Conservation (phyloP, 2,329 filamentous ascomycete genomes). For the Verticillium longisporum region DNA sequence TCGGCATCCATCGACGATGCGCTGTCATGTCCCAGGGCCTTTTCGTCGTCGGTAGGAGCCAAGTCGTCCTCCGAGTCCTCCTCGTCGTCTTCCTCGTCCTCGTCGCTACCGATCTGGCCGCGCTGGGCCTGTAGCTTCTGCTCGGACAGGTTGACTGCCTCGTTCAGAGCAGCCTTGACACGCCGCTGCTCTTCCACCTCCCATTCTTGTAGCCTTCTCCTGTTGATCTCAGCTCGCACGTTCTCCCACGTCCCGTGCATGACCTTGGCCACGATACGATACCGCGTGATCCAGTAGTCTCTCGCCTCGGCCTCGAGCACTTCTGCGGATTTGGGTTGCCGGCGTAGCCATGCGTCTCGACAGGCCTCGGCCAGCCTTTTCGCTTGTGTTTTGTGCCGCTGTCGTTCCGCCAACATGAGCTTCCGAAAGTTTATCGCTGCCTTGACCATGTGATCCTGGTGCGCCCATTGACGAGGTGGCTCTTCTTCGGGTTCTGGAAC, state of each 20-base stretch:
- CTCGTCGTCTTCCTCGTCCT: constrained; percentile 36
- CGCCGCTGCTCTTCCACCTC: constrained; percentile 58
- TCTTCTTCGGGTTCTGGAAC: constrained; percentile 67
- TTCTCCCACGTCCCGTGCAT: constrained; percentile 57
- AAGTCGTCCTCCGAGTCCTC: constrained; percentile 24
- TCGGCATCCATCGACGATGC: constrained; percentile 30
- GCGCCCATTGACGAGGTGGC: constrained; percentile 74
- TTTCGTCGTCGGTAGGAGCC: constrained; percentile 23
- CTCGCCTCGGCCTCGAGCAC: constrained; percentile 75
- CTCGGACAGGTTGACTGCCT: constrained; percentile 66
- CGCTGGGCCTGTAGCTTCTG: constrained; percentile 59
- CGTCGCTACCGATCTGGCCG: constrained; percentile 46
- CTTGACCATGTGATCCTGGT: constrained; percentile 75
- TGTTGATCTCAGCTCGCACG: constrained; percentile 54
- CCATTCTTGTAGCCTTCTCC: constrained; percentile 53
- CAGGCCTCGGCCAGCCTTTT: constrained; percentile 76
- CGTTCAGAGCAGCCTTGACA: constrained; percentile 62
- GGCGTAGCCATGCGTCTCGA: constrained; percentile 65
- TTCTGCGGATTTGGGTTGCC: constrained; percentile 69
- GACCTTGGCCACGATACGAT: constrained; percentile 61
- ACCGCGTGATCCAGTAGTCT: constrained; percentile 59
- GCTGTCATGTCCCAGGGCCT: constrained; percentile 24
- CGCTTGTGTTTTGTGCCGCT: constrained; percentile 67
- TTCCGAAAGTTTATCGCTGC: constrained; percentile 76
- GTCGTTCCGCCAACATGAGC: constrained; percentile 72